Percentiles rank a stretch among this genome's conserved stretches.
Evolutionary conservation across 2,329 filamentous ascomycete species (phyloP).

Genomic region (Aspergillus unguis): DNA sequence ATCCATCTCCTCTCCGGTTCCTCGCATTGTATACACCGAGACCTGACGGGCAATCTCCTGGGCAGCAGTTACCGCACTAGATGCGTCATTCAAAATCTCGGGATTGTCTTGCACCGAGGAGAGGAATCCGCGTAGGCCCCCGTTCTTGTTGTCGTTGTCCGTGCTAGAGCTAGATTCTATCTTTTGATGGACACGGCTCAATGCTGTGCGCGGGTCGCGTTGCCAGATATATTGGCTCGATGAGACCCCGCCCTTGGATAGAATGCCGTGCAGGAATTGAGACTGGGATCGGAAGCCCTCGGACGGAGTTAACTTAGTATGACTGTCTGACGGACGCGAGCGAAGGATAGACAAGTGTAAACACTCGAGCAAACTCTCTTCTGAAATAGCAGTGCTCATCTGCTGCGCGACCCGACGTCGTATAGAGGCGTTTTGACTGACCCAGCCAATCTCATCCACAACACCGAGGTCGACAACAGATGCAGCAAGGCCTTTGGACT

Average conservation of each 20-base stretch:
- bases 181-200: no score
- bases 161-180: no score
- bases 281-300: no score
- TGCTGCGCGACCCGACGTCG: not conserved
- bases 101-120: not conserved
- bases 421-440: not conserved
- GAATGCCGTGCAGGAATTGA: no score
- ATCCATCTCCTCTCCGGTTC: not conserved
- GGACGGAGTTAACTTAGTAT: no score
- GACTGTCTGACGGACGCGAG: no score
- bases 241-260: no score
- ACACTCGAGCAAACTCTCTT: not conserved
- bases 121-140: not conserved
- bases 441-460: constrained; percentile 19
- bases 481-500: constrained; percentile 15
- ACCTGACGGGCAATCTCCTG: not conserved
- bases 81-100: not conserved
- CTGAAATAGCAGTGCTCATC: not conserved
- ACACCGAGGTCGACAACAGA: constrained; percentile 21
- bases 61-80: not conserved
- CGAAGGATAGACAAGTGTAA: no score
- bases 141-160: not conserved
- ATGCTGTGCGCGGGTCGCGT: no score
- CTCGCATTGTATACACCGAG: not conserved
- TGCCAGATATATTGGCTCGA: no score